A percentile compares a stretch with the other conserved stretches of the same genome.
Conservation (phyloP, 108 stramenopile species). For the Nannochloropsis gaditana region DNA sequence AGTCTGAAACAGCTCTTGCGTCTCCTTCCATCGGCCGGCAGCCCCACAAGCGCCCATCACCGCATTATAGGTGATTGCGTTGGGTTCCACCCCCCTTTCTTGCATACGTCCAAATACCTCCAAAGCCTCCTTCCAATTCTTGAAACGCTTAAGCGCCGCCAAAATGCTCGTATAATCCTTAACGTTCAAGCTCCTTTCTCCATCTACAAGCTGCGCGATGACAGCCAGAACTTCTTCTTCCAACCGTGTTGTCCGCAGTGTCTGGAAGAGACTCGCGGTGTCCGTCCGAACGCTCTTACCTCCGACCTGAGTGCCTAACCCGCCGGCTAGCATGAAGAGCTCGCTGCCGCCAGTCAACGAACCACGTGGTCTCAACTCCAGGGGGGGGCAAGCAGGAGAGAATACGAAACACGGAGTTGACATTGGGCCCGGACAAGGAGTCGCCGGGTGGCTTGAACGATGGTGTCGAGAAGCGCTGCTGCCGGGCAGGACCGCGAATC, state of each 20-base stretch:
- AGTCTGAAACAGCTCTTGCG: slow-evolving; percentile 28
- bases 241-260: background rate
- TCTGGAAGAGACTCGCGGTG: slow-evolving; percentile 2
- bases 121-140: slow-evolving; percentile 26
- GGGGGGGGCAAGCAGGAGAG: background rate
- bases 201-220: background rate
- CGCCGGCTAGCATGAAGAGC: background rate
- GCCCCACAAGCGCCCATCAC: slow-evolving; percentile 35
- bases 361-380: background rate
- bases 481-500: background rate
- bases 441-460: background rate
- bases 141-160: background rate
- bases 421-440: background rate
- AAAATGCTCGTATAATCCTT: slow-evolving; percentile 16
- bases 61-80: slow-evolving; percentile 39
- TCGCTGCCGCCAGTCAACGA: background rate
- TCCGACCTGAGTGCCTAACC: background rate
- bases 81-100: slow-evolving; percentile 26
- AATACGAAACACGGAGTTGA: background rate
- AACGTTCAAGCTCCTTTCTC: background rate
- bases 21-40: slow-evolving; percentile 26
- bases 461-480: background rate
- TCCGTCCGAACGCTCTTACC: background rate
- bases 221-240: slow-evolving; percentile 11
- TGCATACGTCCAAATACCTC: slow-evolving; percentile 34